Percentiles rank a stretch among this genome's conserved stretches.
Evolutionary conservation across 78 protist genomes (phyloP).

Genomic region (Dictyostelium citrinum): DNA sequence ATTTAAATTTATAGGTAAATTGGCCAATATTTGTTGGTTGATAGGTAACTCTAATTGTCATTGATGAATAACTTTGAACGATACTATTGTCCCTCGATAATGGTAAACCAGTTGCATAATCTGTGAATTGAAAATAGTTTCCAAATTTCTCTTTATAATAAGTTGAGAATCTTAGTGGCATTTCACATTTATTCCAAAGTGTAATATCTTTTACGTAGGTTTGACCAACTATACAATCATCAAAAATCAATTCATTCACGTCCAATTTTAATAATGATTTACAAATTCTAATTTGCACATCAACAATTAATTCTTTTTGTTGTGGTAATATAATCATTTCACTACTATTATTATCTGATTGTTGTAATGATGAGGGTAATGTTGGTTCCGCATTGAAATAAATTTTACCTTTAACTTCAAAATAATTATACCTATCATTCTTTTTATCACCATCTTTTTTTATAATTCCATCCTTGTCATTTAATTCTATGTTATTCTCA

Average conservation of each 20-base stretch:
- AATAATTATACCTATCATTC: slow-evolving; percentile 27
- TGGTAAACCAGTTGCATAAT: slow-evolving; percentile 61
- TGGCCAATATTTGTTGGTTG: slow-evolving; percentile 57
- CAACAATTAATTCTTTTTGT: slow-evolving; percentile 28
- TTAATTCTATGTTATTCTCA: background rate
- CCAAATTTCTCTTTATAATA: slow-evolving; percentile 46
- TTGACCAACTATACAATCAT: slow-evolving; percentile 72
- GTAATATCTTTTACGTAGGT: slow-evolving; percentile 81
- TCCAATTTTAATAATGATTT: slow-evolving; percentile 53
- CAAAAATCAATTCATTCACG: slow-evolving; percentile 68
- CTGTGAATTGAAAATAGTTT: slow-evolving; percentile 63
- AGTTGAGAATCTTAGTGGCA: slow-evolving; percentile 54
- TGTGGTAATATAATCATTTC: background rate
- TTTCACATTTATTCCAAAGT: slow-evolving; percentile 86
- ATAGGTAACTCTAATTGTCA: slow-evolving; percentile 48
- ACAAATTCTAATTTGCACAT: slow-evolving; percentile 41
- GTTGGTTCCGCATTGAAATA: background rate
- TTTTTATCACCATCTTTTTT: background rate
- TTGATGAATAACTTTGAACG: slow-evolving; percentile 44
- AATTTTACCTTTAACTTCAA: slow-evolving; percentile 69
- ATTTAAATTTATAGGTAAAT: slow-evolving; percentile 30
- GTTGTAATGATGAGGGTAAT: background rate
- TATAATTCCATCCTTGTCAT: background rate
- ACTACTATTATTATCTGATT: background rate
- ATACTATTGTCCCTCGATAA: background rate